phyloP scores from a whole-genome alignment of 208 protist species.

The Trypanosomatidae sp. region DNA sequence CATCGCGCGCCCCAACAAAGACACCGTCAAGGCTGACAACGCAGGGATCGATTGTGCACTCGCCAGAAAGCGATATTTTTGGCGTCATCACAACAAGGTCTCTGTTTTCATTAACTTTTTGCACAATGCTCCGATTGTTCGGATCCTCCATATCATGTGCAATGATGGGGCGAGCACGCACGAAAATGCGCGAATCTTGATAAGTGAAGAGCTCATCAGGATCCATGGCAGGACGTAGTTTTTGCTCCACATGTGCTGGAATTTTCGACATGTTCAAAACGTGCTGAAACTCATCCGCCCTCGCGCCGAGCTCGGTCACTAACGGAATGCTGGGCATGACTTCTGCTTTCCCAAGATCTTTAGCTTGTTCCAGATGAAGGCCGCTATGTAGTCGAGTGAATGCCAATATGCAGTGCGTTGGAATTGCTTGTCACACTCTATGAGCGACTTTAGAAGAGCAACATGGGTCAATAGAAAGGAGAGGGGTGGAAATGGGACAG shows the following conservation, averaged over 20 bases:
- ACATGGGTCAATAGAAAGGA: neutral
- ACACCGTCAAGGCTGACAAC: slow-evolving; percentile 77
- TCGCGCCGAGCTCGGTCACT: slow-evolving; percentile 79
- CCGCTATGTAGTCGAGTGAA: neutral
- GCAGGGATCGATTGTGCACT: slow-evolving; percentile 76
- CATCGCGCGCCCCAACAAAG: slow-evolving; percentile 63
- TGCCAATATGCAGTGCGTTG: neutral
- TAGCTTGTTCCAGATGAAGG: neutral
- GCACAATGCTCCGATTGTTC: slow-evolving; percentile 72
- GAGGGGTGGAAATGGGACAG: slow-evolving; percentile 7
- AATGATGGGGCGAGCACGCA: slow-evolving; percentile 80
- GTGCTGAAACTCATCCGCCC: slow-evolving; percentile 81
- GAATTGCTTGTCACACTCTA: neutral
- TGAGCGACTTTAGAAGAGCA: neutral
- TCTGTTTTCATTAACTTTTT: slow-evolving; percentile 68
- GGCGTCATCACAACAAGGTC: slow-evolving; percentile 86
- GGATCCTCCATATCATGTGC: slow-evolving; percentile 75
- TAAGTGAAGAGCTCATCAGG: slow-evolving; percentile 80
- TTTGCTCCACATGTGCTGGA: slow-evolving; percentile 45
- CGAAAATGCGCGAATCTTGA: slow-evolving; percentile 88
- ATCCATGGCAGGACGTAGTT: slow-evolving; percentile 54
- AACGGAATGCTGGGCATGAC: slow-evolving; percentile 87
- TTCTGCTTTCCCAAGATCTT: neutral
- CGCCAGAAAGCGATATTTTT: slow-evolving; percentile 79
- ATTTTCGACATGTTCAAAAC: slow-evolving; percentile 71